Percentiles rank a stretch among this genome's conserved stretches.
Evolutionary conservation across 768 basidiomycete genomes (phyloP).

Genomic region (Calocera cornea): DNA sequence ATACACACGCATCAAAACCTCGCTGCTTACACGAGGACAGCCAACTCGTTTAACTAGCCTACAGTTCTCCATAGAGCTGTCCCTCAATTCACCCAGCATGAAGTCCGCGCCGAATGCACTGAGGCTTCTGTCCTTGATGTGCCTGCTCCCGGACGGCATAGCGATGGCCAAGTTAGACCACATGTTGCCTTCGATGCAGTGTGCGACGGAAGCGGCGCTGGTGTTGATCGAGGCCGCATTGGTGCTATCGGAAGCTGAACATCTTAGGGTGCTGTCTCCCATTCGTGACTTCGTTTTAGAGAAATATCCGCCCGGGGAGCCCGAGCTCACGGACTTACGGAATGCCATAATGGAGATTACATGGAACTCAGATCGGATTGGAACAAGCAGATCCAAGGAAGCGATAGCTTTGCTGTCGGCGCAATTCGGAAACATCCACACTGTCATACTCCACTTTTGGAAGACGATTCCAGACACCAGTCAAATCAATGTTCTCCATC

Average conservation of each 20-base stretch:
- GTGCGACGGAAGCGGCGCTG: too few species aligned
- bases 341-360: neutral
- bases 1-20: neutral
- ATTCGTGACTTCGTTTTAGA: neutral
- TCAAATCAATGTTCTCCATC: neutral
- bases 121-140: conserved; percentile 17
- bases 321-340: neutral
- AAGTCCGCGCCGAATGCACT: conserved; percentile 16
- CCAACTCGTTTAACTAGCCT: conserved; percentile 14
- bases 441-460: neutral
- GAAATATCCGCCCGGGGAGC: neutral
- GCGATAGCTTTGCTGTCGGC: neutral
- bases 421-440: neutral
- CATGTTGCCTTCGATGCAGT: too few species aligned
- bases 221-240: neutral
- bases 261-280: neutral
- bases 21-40: neutral
- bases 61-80: conserved; percentile 17
- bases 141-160: conserved; percentile 21
- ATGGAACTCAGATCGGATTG: neutral
- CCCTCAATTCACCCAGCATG: conserved; percentile 16
- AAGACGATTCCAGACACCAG: neutral
- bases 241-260: neutral
- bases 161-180: neutral
- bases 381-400: neutral